Evolutionary conservation across 805 yeast species (phyloP), one percentile per base, ranked within the genome.

Genomic region (Komagataella kurtzmanii): DNA sequence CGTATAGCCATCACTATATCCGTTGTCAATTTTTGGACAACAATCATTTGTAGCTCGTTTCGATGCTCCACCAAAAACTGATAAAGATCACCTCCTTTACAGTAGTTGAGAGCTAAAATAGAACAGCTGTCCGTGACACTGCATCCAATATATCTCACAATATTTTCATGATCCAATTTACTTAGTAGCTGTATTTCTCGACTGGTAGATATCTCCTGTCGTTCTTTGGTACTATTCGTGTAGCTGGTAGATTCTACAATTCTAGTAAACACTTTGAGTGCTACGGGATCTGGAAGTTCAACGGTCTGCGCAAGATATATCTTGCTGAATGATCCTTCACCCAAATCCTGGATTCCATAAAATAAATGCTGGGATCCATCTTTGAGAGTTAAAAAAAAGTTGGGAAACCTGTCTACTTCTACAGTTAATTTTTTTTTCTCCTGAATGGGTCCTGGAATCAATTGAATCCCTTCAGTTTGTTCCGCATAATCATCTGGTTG

Each of bases 61-160:
- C 75, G 65, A 53, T 72, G 60, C 5, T 59, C 59, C 7, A 78
- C 65, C 0, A 83, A 76, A 54, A 87, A 75, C 43, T 81, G 81
- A 58, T 85, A 82, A 45, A 93, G 65, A 59, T 89, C 96, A 3
- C 98, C 97, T 4, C 98, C 98, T 5, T 70, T 64, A 58, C 88
- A 85, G 63, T 76, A 88, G 1, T 90, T 86, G 59, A 90, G 71
- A 45, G 85, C 83, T 65, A 90, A 75, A 53, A 60, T 56, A 44
- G 64, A 67, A 45, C 59, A 57, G 47, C 58, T 57, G 7, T 53
- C 50, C 21, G 71, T 64, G 14, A 71, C 65, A 44, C 67, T 63
- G 52, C 72, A 71, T 46, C 85, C 89, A 24, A 81, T 59, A 8
- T 90, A 67, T 48, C 71, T 66, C 19, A 88, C 79, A 12, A 90